Evolutionary conservation across 1,284 basidiomycete genomes (phyloP), one percentile per base, ranked within the genome.

Genomic region (Cutaneotrichosporon sp.): DNA sequence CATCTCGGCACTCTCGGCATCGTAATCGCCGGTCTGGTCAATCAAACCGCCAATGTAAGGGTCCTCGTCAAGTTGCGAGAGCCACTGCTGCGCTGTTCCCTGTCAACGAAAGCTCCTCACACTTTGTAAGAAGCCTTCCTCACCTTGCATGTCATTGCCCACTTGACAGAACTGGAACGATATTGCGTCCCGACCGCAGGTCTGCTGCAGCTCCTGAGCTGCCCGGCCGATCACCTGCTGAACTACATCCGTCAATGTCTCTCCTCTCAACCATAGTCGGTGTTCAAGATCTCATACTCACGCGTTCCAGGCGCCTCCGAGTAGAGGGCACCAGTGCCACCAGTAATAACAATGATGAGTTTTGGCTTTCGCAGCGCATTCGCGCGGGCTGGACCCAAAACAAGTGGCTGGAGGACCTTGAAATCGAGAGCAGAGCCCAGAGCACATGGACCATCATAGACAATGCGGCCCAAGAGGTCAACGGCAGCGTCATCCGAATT

Each of bases 381-480:
- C 14, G 54, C 34, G 17, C 70, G 64, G 14, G 73, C 75, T 3
- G 77, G 77, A 22, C 69, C 74, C 20, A 77, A 62, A 4, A 79
- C 67, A 12, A 77, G 57, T n/a, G 77, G 77, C 59, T 77, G 71
- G 17, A 78, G 65, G 58, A 78, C 64, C 65, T 78, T 78, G 39
- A 69, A 58, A 51, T 72, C 68, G 36, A 78, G 59, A 1, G 69
- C 64, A 2, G 77, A 76, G 17, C 76, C 76, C 26, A 75, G 20
- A 1, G 46, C 18, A 10, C 38, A 45, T 7, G 51, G 47, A 39
- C 70, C 77, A 56, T 41, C 58, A 35, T 42, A 75, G 47, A 67
- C 58, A 54, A 73, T 56, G 23, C 65, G 60, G 1, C 40, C 10
- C 39, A 75, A 34, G 33, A 75, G 65, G 38, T 69, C 54, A 35